Evolutionary conservation across 371 early-diverging fungal species (phyloP), one percentile per base, ranked within the genome.

Genomic region (Mucor circinelloides): DNA sequence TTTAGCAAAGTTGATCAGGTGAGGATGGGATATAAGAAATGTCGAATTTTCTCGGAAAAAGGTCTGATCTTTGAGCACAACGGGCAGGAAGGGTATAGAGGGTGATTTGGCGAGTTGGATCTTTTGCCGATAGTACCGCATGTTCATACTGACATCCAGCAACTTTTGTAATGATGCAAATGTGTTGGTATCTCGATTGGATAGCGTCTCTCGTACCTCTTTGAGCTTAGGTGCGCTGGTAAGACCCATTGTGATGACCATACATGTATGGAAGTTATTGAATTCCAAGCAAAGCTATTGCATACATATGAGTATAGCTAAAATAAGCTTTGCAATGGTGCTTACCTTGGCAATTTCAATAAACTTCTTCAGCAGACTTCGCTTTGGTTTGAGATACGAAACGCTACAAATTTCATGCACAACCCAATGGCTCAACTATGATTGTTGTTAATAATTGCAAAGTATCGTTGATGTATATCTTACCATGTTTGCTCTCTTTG

Each of bases 261-360:
- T 84, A 25, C 72, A 70, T 2, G 84, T 80, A 68, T 84, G 84
- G 36, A 76, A 84, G 34, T 81, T 81, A 62, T 77, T 84, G 71
- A 76, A 72, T 21, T 76, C 81, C 3, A 75, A 61, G 25, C 84
- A 84, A 17, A 69, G 31, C 81, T 76, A 55, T 21, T 13, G 15
- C 2, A 17, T 13, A 28, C n/a, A 12, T 3, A 21, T 27, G 9
- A 15, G 15, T 38, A 48, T 9, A 6, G 30, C 30, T 13, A 57
- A 50, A 0, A 31, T n/a, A 1, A 19, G 6, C 30, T 32, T 28
- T 30, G 10, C 40, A 6, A 32, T 2, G 5, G 5, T 42, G 31
- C 48, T 70, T 74, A 80, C 83, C 73, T 79, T 80, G n/a, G 82
- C 74, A 31, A 80, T 69, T 10, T 79, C 77, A 27, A 83, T 78